These are phyloP conservation scores for Boletus patriciae DNA, from an alignment of 768 basidiomycete species.

Conservation along the genomic window DNA sequence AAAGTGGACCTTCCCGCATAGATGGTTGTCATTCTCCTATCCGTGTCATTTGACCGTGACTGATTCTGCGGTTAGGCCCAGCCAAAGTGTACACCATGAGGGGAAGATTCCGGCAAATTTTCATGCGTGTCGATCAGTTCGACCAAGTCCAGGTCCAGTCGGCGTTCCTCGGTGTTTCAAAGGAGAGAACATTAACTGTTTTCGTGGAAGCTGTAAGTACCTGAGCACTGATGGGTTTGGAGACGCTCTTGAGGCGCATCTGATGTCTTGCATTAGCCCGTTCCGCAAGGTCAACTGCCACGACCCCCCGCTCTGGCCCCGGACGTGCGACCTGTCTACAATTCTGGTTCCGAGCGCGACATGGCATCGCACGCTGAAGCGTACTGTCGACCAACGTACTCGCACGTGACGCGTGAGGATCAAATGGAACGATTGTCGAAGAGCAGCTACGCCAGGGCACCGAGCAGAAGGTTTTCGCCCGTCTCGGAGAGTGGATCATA, in stretches of 20 bases:
- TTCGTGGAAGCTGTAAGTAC: constrained; percentile 58
- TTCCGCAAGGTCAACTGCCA: constrained; percentile 29
- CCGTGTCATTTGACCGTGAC: background rate
- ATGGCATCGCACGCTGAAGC: constrained; percentile 4
- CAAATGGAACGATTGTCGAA: constrained; percentile 29
- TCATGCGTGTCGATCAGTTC: constrained; percentile 58
- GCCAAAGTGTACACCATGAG: constrained; percentile 66
- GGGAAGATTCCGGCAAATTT: constrained; percentile 67
- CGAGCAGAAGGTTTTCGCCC: constrained; percentile 13
- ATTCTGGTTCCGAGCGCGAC: constrained; percentile 25
- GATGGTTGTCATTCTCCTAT: constrained; percentile 49
- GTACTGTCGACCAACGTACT: constrained; percentile 4
- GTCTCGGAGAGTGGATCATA: constrained; percentile 20
- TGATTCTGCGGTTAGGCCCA: constrained; percentile 44
- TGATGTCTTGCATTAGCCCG: constrained; percentile 23
- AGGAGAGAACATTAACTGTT: constrained; percentile 55
- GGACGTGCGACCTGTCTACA: constrained; percentile 8
- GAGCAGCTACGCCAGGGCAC: constrained; percentile 16
- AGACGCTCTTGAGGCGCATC: background rate
- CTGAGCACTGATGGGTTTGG: background rate
- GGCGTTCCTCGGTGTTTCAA: constrained; percentile 56
- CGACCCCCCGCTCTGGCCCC: constrained; percentile 14
- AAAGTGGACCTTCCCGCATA: constrained; percentile 61
- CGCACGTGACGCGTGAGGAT: constrained; percentile 27
- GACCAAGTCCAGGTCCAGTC: constrained; percentile 49